Percentiles rank a stretch among this genome's conserved stretches.
These are phyloP conservation scores for Leptomonas pyrrhocoris DNA, from an alignment of 208 protist species.

Conservation along the genomic window DNA sequence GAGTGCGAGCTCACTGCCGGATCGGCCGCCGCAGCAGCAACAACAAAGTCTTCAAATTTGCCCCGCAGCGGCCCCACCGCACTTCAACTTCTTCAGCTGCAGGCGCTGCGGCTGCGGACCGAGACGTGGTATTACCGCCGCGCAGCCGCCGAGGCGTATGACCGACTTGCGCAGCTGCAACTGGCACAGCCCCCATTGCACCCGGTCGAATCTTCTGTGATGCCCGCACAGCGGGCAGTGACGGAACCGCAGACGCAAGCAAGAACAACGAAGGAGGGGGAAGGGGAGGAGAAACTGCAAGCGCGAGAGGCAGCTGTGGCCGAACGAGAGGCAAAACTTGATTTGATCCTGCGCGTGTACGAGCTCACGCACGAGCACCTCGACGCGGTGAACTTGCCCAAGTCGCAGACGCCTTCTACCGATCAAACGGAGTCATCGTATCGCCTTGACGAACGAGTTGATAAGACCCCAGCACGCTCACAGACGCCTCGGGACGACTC, in stretches of 20 bases:
- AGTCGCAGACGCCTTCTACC: not conserved
- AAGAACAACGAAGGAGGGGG: not conserved
- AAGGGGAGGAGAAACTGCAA: slow-evolving; percentile 3
- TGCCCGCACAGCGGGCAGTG: no score
- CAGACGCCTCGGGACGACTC: slow-evolving; percentile 6
- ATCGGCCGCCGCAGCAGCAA: not conserved
- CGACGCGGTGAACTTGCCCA: slow-evolving; percentile 47
- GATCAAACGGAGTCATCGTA: not conserved
- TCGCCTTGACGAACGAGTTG: not conserved
- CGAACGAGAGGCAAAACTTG: slow-evolving; percentile 75
- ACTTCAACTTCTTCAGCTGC: slow-evolving; percentile 65
- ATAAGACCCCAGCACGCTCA: not conserved
- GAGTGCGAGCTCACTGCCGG: slow-evolving; percentile 12
- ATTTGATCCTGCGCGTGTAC: slow-evolving; percentile 74
- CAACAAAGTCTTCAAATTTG: no score
- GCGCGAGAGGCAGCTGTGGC: slow-evolving; percentile 36
- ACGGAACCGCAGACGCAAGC: no score
- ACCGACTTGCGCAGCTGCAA: slow-evolving; percentile 13
- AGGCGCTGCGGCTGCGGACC: slow-evolving; percentile 73
- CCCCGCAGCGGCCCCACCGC: slow-evolving; percentile 38
- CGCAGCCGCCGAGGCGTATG: slow-evolving; percentile 50
- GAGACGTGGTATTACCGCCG: slow-evolving; percentile 58
- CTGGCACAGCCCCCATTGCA: not conserved
- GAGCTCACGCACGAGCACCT: slow-evolving; percentile 79
- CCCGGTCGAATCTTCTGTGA: not conserved